Percentiles rank a stretch among this genome's conserved stretches.
phyloP scores from a whole-genome alignment of 768 basidiomycete species.

The Leccinum olivaceopallidum region DNA sequence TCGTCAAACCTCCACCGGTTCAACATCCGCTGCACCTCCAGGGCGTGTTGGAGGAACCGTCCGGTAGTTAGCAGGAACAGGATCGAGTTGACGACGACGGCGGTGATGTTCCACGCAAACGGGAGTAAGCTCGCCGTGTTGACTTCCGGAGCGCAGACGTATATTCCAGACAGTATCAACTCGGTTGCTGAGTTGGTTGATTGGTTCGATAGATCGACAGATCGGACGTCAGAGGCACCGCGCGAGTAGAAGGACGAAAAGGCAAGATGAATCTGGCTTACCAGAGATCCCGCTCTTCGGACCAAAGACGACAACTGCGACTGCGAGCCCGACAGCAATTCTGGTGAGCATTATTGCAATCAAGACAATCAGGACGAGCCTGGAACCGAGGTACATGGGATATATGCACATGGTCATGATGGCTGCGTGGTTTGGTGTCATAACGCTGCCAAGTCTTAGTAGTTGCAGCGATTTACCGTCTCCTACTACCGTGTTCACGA shows the following conservation, averaged over 20 bases:
- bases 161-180: slow-evolving; percentile 16
- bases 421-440: slow-evolving; percentile 1
- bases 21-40: slow-evolving; percentile 8
- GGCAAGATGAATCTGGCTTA: not conserved
- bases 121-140: slow-evolving; percentile 4
- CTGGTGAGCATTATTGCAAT: slow-evolving; percentile 6
- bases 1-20: slow-evolving; percentile 13
- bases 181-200: slow-evolving; percentile 12
- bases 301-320: slow-evolving; percentile 13
- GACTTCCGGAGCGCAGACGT: slow-evolving; percentile 15
- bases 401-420: slow-evolving; percentile 24
- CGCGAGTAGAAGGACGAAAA: no score
- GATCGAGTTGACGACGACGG: slow-evolving; percentile 11
- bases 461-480: slow-evolving; percentile 7
- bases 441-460: not conserved
- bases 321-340: slow-evolving; percentile 4
- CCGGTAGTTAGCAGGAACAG: slow-evolving; percentile 19
- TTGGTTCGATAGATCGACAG: not conserved
- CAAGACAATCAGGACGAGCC: slow-evolving; percentile 7
- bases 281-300: slow-evolving; percentile 20
- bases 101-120: slow-evolving; percentile 19
- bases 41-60: slow-evolving; percentile 15
- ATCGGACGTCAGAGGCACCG: no score
- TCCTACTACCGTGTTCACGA: slow-evolving; percentile 10
- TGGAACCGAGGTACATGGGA: slow-evolving; percentile 22